Conservation (phyloP, 1,284 basidiomycete genomes). For the Cutaneotrichosporon arboriforme region DNA sequence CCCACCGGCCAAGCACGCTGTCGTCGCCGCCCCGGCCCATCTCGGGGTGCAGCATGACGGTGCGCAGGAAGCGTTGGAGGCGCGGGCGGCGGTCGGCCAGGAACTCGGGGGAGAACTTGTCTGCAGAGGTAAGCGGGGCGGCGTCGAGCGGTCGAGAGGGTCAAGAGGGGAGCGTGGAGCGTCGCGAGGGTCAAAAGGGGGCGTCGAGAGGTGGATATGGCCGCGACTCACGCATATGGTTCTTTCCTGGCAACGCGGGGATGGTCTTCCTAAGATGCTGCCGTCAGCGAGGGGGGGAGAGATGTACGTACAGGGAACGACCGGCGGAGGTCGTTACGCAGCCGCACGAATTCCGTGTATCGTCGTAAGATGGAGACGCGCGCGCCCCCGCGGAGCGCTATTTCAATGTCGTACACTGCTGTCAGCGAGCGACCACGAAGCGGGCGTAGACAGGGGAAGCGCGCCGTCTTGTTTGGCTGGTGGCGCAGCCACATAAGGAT, state of each 20-base stretch:
- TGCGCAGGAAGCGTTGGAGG: constrained; percentile 38
- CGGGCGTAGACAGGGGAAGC: too few relatives aligned
- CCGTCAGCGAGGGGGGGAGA: constrained; percentile 1
- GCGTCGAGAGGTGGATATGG: not conserved
- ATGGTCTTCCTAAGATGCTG: constrained; percentile 34
- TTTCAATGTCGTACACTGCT: constrained; percentile 43
- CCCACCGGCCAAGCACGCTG: constrained; percentile 33
- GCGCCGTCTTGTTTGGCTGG: too few relatives aligned
- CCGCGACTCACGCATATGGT: constrained; percentile 43
- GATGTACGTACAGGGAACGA: constrained; percentile 29
- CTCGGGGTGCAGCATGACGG: constrained; percentile 42
- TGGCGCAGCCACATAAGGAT: too few relatives aligned
- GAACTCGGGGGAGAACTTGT: constrained; percentile 39
- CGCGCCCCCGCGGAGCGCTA: constrained; percentile 29
- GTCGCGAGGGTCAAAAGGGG: too few relatives aligned
- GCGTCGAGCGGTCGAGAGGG: not conserved
- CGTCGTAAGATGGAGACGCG: constrained; percentile 32
- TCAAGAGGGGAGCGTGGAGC: not conserved
- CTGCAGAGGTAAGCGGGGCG: constrained; percentile 13
- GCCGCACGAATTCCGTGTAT: constrained; percentile 41
- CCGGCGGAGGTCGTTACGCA: constrained; percentile 23
- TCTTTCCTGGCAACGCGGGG: constrained; percentile 38
- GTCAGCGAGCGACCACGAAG: not conserved
- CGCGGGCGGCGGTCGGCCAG: constrained; percentile 36
- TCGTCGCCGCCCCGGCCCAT: constrained; percentile 37